A percentile compares a stretch with the other conserved stretches of the same genome.
Conservation (phyloP, 2,329 filamentous ascomycete species). For the Colletotrichum filicis region DNA sequence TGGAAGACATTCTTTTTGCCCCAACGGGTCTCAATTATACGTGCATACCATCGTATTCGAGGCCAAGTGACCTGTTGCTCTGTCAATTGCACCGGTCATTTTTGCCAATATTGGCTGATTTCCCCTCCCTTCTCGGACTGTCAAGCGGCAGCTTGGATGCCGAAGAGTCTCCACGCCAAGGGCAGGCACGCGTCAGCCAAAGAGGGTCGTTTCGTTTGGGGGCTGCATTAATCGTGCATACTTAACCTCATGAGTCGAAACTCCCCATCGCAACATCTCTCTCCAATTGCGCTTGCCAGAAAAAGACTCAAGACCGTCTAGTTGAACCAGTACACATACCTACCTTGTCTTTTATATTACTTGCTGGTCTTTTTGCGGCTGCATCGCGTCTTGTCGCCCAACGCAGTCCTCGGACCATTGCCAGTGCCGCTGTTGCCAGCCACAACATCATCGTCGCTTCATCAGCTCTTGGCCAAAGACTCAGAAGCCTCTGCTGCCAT, state of each 20-base stretch:
- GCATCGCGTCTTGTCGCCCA: background rate
- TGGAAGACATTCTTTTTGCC: background rate
- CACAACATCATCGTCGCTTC: background rate
- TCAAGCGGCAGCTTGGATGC: constrained; percentile 26
- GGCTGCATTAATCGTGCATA: constrained; percentile 27
- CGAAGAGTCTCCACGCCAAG: constrained; percentile 33
- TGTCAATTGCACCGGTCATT: constrained; percentile 8
- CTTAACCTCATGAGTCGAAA: constrained; percentile 3
- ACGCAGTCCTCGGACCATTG: background rate
- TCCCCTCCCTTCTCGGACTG: background rate
- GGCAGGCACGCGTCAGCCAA: constrained; percentile 34
- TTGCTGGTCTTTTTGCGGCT: background rate
- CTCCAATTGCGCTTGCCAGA: background rate
- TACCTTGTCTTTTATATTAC: background rate
- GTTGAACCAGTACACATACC: no score
- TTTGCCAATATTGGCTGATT: background rate
- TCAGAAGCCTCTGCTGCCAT: background rate
- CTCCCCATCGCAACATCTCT: constrained; percentile 15
- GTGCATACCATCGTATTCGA: constrained; percentile 11
- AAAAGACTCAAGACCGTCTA: background rate
- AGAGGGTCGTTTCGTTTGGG: constrained; percentile 22
- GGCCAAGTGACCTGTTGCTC: constrained; percentile 29
- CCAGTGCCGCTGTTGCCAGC: background rate
- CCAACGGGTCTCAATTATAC: background rate
- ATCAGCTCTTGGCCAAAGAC: background rate